phyloP scores from a whole-genome alignment of 2,329 filamentous ascomycete species.

The Cadophora sp. region DNA sequence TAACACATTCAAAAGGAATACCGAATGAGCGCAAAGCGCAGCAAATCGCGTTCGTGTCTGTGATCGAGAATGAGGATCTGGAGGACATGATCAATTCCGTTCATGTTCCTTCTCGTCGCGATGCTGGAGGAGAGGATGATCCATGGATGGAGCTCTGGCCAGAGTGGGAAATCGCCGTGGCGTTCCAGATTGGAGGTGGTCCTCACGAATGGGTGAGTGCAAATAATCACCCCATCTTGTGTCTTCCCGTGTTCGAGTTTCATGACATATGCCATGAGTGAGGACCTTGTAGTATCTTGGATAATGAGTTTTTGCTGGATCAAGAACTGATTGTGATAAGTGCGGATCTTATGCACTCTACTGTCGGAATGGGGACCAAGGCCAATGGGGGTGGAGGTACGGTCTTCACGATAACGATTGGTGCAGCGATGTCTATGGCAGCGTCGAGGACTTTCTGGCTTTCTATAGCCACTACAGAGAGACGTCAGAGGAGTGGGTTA shows the following conservation, averaged over 20 bases:
- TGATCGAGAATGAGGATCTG: background rate
- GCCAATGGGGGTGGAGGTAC: background rate
- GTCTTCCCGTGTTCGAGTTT: too few relatives aligned
- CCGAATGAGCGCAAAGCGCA: background rate
- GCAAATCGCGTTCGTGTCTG: background rate
- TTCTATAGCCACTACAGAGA: background rate
- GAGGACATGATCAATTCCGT: background rate
- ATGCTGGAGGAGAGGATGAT: background rate
- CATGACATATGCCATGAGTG: too few relatives aligned
- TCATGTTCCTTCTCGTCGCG: background rate
- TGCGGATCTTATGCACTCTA: background rate
- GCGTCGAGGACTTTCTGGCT: background rate
- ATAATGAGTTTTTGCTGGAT: too few relatives aligned
- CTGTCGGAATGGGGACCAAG: background rate
- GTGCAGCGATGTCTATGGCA: background rate
- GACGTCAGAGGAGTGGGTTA: background rate
- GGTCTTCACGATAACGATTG: background rate
- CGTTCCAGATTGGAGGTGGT: background rate
- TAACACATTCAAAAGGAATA: background rate
- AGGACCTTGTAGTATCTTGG: too few relatives aligned
- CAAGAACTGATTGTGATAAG: background rate
- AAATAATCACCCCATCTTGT: too few relatives aligned
- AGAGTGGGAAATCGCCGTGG: background rate
- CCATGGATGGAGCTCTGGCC: background rate
- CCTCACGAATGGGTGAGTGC: background rate